A percentile compares a stretch with the other conserved stretches of the same genome.
These are phyloP conservation scores for Yamadazyma pseudoaaseri DNA, from an alignment of 1,139 yeast genomes.

Conservation along the genomic window DNA sequence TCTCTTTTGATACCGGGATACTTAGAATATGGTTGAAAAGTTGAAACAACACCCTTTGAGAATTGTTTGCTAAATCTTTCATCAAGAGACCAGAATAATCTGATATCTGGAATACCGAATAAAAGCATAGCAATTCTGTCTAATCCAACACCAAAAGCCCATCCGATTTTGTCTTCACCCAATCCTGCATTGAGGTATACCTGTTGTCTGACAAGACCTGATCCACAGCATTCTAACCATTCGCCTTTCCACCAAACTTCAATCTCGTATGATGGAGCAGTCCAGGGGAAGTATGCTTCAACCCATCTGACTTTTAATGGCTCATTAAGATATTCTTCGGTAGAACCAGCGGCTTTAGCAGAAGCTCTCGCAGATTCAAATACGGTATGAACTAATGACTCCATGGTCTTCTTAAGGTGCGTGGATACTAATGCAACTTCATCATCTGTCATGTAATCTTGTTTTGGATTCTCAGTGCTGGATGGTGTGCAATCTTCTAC, in stretches of 20 bases:
- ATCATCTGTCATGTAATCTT: slow-evolving; percentile 64
- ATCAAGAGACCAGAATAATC: slow-evolving; percentile 90
- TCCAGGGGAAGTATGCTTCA: slow-evolving; percentile 97
- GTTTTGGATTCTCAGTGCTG: slow-evolving; percentile 74
- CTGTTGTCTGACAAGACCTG: slow-evolving; percentile 84
- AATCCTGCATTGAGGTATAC: slow-evolving; percentile 75
- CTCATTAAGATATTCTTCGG: slow-evolving; percentile 61
- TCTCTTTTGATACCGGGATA: slow-evolving; percentile 88
- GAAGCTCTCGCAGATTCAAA: slow-evolving; percentile 72
- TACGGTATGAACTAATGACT: slow-evolving; percentile 77
- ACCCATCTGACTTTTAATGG: slow-evolving; percentile 93
- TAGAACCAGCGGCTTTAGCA: slow-evolving; percentile 65
- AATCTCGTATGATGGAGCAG: slow-evolving; percentile 97
- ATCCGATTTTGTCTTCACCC: slow-evolving; percentile 63
- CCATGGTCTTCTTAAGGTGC: slow-evolving; percentile 85
- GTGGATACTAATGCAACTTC: slow-evolving; percentile 69
- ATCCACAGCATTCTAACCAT: slow-evolving; percentile 97
- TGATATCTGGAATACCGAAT: slow-evolving; percentile 92
- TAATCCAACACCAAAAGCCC: slow-evolving; percentile 98
- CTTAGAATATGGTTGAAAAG: slow-evolving; percentile 86
- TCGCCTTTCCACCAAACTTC: slow-evolving; percentile 99
- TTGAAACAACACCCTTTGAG: slow-evolving; percentile 57
- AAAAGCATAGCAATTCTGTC: slow-evolving; percentile 95
- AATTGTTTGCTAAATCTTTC: slow-evolving; percentile 77
- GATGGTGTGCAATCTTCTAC: slow-evolving; percentile 67